These are phyloP conservation scores for Powellomyces hirtus DNA, from an alignment of 192 early-diverging fungal species.

Conservation along the genomic window DNA sequence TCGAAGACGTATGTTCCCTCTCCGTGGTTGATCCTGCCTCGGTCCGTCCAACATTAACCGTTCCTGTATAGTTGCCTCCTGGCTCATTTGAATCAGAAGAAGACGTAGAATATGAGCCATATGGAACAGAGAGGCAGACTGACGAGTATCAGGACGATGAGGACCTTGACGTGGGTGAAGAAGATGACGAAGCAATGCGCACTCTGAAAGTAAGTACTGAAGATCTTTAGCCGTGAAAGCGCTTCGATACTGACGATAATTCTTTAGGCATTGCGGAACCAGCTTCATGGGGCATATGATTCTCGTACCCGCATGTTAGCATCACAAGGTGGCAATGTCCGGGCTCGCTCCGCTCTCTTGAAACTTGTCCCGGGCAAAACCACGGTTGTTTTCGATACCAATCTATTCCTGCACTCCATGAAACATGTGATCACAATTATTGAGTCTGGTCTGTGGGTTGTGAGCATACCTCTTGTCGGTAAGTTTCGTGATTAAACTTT, in stretches of 20 bases:
- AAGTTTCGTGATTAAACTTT: neutral
- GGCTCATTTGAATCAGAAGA: too few species aligned
- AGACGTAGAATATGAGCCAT: constrained; percentile 8
- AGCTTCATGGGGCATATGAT: neutral
- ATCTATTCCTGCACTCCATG: constrained; percentile 10
- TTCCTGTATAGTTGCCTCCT: too few species aligned
- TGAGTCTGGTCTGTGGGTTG: constrained; percentile 8
- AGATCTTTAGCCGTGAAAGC: too few species aligned
- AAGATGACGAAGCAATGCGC: neutral
- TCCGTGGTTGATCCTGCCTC: too few species aligned
- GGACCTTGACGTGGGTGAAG: neutral
- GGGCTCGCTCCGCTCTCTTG: neutral
- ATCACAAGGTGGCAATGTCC: neutral
- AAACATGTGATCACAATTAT: neutral
- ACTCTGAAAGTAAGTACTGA: too few species aligned
- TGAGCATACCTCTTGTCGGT: constrained; percentile 30
- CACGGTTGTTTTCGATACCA: constrained; percentile 27
- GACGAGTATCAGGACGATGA: neutral
- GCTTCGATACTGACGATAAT: too few species aligned
- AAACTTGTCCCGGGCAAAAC: constrained; percentile 14
- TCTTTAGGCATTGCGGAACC: neutral
- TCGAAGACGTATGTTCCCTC: too few species aligned
- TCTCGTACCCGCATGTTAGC: neutral
- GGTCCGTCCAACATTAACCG: too few species aligned
- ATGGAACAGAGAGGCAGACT: neutral